phyloP scores from a whole-genome alignment of 2,329 filamentous ascomycete species.

The Aspergillus felis region DNA sequence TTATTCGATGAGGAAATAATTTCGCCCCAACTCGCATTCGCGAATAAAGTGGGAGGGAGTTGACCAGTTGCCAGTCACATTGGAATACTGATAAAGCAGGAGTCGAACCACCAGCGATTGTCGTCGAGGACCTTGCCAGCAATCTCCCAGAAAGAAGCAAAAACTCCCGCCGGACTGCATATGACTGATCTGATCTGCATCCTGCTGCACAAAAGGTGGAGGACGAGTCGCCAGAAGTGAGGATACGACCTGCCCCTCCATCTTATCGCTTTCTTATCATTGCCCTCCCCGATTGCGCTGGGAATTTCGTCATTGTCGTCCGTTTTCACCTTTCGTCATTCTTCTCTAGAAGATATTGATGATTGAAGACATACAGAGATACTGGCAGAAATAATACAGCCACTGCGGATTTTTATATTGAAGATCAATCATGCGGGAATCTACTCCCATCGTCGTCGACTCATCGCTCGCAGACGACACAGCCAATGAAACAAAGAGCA shows the following conservation, averaged over 20 bases:
- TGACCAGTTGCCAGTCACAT: neutral
- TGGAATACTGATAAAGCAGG: neutral
- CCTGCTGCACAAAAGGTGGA: neutral
- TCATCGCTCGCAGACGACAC: neutral
- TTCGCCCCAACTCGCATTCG: neutral
- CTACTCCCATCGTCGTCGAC: constrained; percentile 1
- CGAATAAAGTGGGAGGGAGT: neutral
- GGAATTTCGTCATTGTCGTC: neutral
- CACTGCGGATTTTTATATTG: neutral
- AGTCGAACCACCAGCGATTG: neutral
- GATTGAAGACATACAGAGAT: neutral
- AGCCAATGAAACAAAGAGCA: constrained; percentile 13
- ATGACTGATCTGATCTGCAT: neutral
- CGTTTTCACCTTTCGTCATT: neutral
- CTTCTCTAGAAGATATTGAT: neutral
- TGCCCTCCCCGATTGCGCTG: neutral
- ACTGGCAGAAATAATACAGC: neutral
- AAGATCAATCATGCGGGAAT: constrained; percentile 8
- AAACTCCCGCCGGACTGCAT: no score
- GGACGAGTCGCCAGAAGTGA: neutral
- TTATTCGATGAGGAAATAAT: neutral
- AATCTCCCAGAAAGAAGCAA: neutral
- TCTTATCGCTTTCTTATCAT: neutral
- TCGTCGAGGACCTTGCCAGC: neutral
- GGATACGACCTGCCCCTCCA: neutral